Evolutionary conservation across 768 basidiomycete species (phyloP).

Genomic region (Leucocoprinus leucothites): DNA sequence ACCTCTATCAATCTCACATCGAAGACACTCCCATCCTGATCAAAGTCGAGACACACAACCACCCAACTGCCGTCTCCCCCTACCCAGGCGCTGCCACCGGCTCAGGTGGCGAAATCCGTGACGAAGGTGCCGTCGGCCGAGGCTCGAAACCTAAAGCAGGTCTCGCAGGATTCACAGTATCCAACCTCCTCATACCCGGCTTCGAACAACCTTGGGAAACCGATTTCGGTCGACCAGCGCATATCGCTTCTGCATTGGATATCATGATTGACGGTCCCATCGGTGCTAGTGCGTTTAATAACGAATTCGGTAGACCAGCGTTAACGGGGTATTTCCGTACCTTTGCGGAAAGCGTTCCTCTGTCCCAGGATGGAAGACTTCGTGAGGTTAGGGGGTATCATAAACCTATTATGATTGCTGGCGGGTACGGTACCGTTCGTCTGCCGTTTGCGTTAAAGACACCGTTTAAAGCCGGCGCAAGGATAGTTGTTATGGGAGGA

Average conservation of each 20-base stretch:
- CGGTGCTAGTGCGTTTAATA: constrained; percentile 95
- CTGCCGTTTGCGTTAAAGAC: constrained; percentile 79
- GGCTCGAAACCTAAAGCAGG: constrained; percentile 98
- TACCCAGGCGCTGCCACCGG: constrained; percentile 99
- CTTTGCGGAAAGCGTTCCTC: constrained; percentile 75
- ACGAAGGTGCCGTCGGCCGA: constrained; percentile 93
- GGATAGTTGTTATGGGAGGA: constrained; percentile 90
- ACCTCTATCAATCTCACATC: constrained; percentile 51
- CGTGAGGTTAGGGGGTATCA: constrained; percentile 90
- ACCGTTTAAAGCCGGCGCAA: constrained; percentile 74
- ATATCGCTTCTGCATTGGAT: constrained; percentile 91
- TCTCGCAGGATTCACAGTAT: constrained; percentile 87
- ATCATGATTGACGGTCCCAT: constrained; percentile 98
- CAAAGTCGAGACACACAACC: constrained; percentile 99
- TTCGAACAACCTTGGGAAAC: constrained; percentile 95
- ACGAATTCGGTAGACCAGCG: constrained; percentile 95
- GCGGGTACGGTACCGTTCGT: constrained; percentile 92
- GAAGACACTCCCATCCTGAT: constrained; percentile 88
- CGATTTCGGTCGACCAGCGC: constrained; percentile 84
- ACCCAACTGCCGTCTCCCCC: constrained; percentile 97
- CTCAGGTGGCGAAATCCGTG: constrained; percentile 96
- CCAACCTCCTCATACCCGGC: constrained; percentile 90
- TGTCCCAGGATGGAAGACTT: constrained; percentile 41
- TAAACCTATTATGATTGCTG: constrained; percentile 99
- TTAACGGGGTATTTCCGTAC: constrained; percentile 94